Base-by-base conservation (phyloP, 1,284 basidiomycete species). In the Microbotryum violaceum region DNA sequence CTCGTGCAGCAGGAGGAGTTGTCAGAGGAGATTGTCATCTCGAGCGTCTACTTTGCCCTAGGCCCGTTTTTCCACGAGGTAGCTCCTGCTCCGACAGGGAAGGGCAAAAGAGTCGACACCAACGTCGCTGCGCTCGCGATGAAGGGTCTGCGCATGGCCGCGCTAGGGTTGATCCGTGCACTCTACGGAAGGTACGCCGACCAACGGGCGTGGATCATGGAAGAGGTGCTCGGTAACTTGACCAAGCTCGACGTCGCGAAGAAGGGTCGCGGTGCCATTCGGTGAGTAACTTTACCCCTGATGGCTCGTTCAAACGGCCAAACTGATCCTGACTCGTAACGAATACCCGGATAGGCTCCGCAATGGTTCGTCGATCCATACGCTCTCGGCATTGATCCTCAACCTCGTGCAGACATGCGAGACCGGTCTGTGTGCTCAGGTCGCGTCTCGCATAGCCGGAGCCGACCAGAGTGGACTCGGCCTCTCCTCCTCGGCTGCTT, bases 371-470 rank as follows among this genome's bases (percentile, higher is more conserved):
- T 86, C 89, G 0, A 96, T 98, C 63, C 85, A 91, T 63, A 92
- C 91, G 2, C 86, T 94, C 25, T 93, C 89, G 4, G 93, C 94
- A 0, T 79, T 98, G 2, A 79, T 98, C 8, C 79, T 98, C 23
- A 93, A 97, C 71, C 85, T 98, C n/a, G 86, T 97, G 1, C 94
- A 98, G 72, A 92, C 92, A 0, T 91, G 88, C 2, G 85, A 89
- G 6, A 87, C 87, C 65, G 88, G 89, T 66, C 83, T 91, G 25
- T 80, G 84, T 18, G 73, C 84, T 7, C 79, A 82, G 47, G 85
- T 85, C 2, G 78, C 20, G 37, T 42, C 37, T 42, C 37, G 37
- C 37, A 42, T 42, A 1, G 37, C 37, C 5, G 12, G 12, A 16
- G 16, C 14, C 3, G 37, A 42, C 16, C 37, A 42, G 3, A 42